These are phyloP conservation scores for Magnusiomyces suaveolens DNA, from an alignment of 1,139 yeast species.

Conservation along the genomic window DNA sequence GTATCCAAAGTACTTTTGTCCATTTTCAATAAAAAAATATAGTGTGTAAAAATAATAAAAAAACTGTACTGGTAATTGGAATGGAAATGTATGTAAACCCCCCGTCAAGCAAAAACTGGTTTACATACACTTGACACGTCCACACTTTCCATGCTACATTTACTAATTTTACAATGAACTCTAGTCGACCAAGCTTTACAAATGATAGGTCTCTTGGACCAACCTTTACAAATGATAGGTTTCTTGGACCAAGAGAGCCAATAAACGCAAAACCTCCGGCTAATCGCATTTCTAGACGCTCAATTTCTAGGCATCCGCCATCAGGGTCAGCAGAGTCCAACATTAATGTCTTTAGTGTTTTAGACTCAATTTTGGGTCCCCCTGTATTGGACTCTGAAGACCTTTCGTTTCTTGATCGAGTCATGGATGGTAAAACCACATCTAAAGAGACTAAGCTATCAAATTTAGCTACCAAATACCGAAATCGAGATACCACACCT, in stretches of 20 bases:
- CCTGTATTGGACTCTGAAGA: neutral
- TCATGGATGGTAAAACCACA: neutral
- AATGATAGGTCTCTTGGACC: too few species aligned
- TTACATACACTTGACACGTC: neutral
- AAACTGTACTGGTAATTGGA: too few species aligned
- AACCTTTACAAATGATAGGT: too few species aligned
- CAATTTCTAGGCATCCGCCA: slow-evolving; percentile 17
- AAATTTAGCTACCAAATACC: neutral
- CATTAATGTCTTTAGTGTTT: slow-evolving; percentile 11
- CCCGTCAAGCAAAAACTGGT: too few species aligned
- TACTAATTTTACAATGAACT: neutral
- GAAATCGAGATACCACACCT: neutral
- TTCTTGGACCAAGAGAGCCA: too few species aligned
- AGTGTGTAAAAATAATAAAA: too few species aligned
- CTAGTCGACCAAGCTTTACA: neutral
- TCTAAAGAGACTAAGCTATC: neutral
- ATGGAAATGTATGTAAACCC: too few species aligned
- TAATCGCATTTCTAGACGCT: slow-evolving; percentile 11
- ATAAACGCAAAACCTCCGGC: slow-evolving; percentile 1
- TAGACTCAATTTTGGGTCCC: slow-evolving; percentile 11
- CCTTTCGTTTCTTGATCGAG: slow-evolving; percentile 1
- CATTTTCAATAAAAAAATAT: too few species aligned
- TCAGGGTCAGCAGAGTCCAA: slow-evolving; percentile 14
- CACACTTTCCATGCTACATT: neutral
- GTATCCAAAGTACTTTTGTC: too few species aligned